Conservation (phyloP, 2,329 filamentous ascomycete genomes). For the Aspergillus transmontanensis region DNA sequence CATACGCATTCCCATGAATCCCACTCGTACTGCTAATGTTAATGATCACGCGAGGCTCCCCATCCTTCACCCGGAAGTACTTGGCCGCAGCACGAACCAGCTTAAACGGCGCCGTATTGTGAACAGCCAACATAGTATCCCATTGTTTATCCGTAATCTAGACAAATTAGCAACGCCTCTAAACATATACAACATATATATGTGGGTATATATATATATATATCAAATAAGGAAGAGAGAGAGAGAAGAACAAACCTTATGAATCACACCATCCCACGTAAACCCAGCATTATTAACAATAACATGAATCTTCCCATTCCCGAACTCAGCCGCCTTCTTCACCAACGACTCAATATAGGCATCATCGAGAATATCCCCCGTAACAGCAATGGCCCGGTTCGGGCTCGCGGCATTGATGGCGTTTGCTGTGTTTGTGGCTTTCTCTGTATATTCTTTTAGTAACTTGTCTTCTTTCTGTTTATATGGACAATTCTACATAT, state of each 20-base stretch:
- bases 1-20: constrained; percentile 74
- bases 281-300: constrained; percentile 91
- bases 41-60: constrained; percentile 75
- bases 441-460: constrained; percentile 52
- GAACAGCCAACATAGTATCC: constrained; percentile 82
- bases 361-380: constrained; percentile 74
- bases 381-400: constrained; percentile 70
- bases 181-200: background rate
- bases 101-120: constrained; percentile 84
- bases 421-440: constrained; percentile 68
- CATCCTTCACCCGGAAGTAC: constrained; percentile 85
- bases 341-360: constrained; percentile 73
- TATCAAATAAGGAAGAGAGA: background rate
- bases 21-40: constrained; percentile 84
- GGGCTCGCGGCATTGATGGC: constrained; percentile 66
- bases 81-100: constrained; percentile 78
- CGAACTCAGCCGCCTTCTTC: constrained; percentile 74
- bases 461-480: constrained; percentile 57
- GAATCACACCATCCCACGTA: constrained; percentile 90
- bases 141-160: constrained; percentile 86
- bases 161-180: background rate
- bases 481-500: background rate
- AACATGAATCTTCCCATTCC: constrained; percentile 83
- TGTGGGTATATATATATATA: background rate
- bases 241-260: constrained; percentile 59